Percentiles rank a stretch among this genome's conserved stretches.
Evolutionary conservation across 345 rosid genomes (phyloP).

Genomic region (Syzygium aromaticum): DNA sequence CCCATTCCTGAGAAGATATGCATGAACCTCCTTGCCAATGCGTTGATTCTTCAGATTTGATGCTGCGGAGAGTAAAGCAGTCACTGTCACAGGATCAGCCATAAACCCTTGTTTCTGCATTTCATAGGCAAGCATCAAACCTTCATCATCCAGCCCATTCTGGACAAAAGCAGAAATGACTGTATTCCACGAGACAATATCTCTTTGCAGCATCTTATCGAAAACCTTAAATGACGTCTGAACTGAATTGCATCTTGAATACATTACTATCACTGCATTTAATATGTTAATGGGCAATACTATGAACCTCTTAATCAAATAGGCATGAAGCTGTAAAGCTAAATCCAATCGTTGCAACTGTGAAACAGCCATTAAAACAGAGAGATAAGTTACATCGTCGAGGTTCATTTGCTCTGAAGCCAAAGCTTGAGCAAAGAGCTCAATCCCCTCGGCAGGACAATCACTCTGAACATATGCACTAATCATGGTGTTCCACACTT

Average conservation of each 20-base stretch:
- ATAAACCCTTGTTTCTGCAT: conserved; percentile 73
- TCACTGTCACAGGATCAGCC: conserved; percentile 61
- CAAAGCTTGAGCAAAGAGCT: conserved; percentile 51
- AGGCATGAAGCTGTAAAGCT: conserved; percentile 62
- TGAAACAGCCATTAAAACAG: conserved; percentile 56
- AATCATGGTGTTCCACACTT: conserved; percentile 88
- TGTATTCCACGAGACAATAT: conserved; percentile 82
- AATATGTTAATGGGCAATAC: conserved; percentile 34
- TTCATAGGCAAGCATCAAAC: conserved; percentile 66
- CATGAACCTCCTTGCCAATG: conserved; percentile 77
- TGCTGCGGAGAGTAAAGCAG: conserved; percentile 78
- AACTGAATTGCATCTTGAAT: conserved; percentile 69
- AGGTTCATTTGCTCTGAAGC: conserved; percentile 33
- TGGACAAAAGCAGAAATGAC: conserved; percentile 79
- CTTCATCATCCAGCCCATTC: conserved; percentile 80
- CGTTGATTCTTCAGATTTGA: conserved; percentile 66
- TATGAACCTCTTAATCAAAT: conserved; percentile 41
- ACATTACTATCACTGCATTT: conserved; percentile 68
- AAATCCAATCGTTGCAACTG: conserved; percentile 51
- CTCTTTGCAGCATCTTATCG: conserved; percentile 58
- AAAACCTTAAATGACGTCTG: conserved; percentile 55
- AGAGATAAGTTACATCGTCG: conserved; percentile 63
- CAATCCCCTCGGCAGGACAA: conserved; percentile 33
- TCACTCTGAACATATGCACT: conserved; percentile 54
- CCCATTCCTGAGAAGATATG: conserved; percentile 59